Conservation (phyloP, 2,329 filamentous ascomycete species). For the Penicillium sp. region DNA sequence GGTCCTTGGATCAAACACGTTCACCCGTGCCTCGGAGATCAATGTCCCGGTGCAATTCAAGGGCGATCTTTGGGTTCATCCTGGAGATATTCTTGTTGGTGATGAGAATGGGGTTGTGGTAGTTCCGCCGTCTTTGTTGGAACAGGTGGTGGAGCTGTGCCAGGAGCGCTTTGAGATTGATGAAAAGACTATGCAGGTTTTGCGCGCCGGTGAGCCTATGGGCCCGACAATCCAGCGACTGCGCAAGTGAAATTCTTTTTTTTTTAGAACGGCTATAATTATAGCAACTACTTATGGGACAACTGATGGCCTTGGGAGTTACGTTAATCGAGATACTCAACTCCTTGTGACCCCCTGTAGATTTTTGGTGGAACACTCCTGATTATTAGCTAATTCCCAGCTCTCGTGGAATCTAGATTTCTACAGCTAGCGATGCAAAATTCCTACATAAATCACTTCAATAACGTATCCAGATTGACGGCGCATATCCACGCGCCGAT, state of each 20-base stretch:
- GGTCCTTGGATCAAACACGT: conserved; percentile 17
- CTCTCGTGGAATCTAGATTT: no score
- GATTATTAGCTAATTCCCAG: no score
- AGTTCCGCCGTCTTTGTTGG: conserved; percentile 13
- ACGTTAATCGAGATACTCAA: no score
- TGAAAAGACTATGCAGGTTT: conserved; percentile 19
- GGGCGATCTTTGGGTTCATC: conserved; percentile 17
- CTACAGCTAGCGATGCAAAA: no score
- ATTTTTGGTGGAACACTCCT: no score
- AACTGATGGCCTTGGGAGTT: no score
- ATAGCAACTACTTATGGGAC: no score
- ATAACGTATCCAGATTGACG: no score
- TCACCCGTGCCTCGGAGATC: conserved; percentile 19
- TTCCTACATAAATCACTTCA: no score
- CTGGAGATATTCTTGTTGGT: conserved; percentile 18
- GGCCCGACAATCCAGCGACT: conserved; percentile 14
- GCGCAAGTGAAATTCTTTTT: conserved; percentile 7
- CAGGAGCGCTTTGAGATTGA: conserved; percentile 21
- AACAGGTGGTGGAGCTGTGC: conserved; percentile 16
- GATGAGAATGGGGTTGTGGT: conserved; percentile 21
- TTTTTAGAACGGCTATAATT: no score
- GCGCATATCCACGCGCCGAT: background rate
- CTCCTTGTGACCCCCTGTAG: no score
- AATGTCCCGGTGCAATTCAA: conserved; percentile 17
- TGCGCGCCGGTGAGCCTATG: conserved; percentile 17